These are phyloP conservation scores for Yamadazyma oceani DNA, from an alignment of 1,139 yeast species.

Conservation along the genomic window DNA sequence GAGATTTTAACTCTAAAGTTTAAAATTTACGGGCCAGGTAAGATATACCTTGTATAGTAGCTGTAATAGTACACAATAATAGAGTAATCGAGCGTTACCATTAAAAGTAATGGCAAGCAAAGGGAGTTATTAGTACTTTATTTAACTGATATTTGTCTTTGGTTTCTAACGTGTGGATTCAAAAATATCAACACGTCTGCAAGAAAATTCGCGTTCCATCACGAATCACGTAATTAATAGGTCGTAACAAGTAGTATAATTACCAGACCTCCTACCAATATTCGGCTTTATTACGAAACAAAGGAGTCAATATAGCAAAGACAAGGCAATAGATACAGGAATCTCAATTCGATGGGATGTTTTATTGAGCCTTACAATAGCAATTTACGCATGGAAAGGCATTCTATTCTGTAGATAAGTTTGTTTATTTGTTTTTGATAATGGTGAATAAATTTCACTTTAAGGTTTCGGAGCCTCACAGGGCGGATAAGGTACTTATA, in stretches of 20 bases:
- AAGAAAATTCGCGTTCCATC: neutral
- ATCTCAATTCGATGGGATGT: neutral
- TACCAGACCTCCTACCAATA: neutral
- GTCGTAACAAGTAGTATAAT: neutral
- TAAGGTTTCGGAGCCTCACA: neutral
- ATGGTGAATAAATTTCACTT: neutral
- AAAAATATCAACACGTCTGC: constrained; percentile 1
- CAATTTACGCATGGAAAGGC: constrained; percentile 1
- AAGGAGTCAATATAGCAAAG: neutral
- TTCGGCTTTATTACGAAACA: neutral
- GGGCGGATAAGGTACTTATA: neutral
- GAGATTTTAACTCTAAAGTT: constrained; percentile 53
- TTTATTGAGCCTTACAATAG: neutral
- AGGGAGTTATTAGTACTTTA: too few species aligned
- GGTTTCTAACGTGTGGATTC: constrained; percentile 1
- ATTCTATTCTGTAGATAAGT: neutral
- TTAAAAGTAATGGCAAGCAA: too few species aligned
- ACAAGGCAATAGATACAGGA: neutral
- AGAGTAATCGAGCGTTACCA: too few species aligned
- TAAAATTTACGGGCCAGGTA: too few species aligned
- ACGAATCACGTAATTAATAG: constrained; percentile 1
- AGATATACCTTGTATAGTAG: constrained; percentile 1
- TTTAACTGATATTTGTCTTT: too few species aligned
- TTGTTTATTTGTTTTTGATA: constrained; percentile 1
- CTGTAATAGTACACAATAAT: constrained; percentile 1